Percentiles rank a stretch among this genome's conserved stretches.
These are phyloP conservation scores for Podila epigama DNA, from an alignment of 192 early-diverging fungal genomes.

Conservation along the genomic window DNA sequence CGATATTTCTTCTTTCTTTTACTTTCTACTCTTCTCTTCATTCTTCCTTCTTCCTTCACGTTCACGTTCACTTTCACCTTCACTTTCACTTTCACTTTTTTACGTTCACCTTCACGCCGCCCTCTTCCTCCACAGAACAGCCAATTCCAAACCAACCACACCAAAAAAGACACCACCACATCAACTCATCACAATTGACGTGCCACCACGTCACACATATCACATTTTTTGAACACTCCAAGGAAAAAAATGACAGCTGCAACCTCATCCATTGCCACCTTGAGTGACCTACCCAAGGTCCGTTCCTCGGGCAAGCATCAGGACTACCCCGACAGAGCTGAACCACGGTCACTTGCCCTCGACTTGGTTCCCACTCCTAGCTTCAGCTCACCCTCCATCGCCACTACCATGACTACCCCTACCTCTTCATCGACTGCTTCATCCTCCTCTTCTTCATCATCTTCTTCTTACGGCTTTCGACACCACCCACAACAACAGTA, in stretches of 20 bases:
- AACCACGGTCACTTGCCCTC: constrained; percentile 24
- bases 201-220: no score
- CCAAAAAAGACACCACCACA: no score
- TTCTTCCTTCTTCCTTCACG: background rate
- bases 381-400: background rate
- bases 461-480: background rate
- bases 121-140: background rate
- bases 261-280: constrained; percentile 9
- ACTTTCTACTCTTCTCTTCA: background rate
- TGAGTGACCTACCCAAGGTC: constrained; percentile 15
- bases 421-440: no score
- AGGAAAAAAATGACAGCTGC: constrained; percentile 21
- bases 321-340: constrained; percentile 32
- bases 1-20: background rate
- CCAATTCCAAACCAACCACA: background rate
- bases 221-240: background rate
- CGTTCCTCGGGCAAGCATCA: constrained; percentile 25
- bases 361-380: background rate
- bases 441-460: no score
- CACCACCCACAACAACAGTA: background rate
- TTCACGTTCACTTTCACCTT: background rate
- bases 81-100: background rate
- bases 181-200: no score
- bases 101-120: background rate
- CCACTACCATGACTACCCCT: background rate